Conservation (phyloP, 768 basidiomycete genomes). For the Boletellus sp. region DNA sequence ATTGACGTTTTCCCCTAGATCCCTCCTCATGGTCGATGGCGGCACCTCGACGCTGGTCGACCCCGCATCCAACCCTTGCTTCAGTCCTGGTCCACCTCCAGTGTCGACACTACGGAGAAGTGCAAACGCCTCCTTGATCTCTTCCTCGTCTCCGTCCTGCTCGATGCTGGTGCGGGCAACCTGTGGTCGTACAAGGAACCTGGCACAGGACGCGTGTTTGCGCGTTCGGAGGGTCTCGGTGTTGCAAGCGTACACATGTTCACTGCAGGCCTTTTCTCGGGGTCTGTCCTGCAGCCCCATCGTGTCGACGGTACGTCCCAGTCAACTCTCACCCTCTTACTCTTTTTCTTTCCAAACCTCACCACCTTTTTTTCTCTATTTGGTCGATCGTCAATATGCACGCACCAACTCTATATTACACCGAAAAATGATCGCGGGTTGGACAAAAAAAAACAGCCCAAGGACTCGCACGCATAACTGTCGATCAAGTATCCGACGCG, state of each 20-base stretch:
- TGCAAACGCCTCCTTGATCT: conserved; percentile 81
- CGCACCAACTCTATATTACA: background rate
- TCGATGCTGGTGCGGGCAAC: conserved; percentile 92
- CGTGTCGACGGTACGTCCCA: conserved; percentile 71
- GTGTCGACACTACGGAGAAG: conserved; percentile 50
- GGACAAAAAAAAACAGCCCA: conserved; percentile 45
- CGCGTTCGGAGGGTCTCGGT: conserved; percentile 78
- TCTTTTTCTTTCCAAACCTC: too few relatives aligned
- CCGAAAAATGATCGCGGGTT: conserved; percentile 1
- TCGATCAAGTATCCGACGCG: conserved; percentile 53
- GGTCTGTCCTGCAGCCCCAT: conserved; percentile 50
- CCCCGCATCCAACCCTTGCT: conserved; percentile 63
- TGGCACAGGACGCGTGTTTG: conserved; percentile 48
- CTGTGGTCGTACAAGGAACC: conserved; percentile 74
- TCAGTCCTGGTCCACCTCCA: conserved; percentile 46
- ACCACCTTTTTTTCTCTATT: too few relatives aligned
- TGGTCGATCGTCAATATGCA: background rate
- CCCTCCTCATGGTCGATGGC: conserved; percentile 85
- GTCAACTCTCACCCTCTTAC: too few relatives aligned
- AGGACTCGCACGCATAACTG: conserved; percentile 63
- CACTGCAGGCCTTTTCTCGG: conserved; percentile 74
- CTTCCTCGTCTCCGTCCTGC: conserved; percentile 84
- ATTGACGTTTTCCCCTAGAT: conserved; percentile 50
- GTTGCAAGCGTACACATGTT: conserved; percentile 94
- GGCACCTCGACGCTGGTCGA: conserved; percentile 73